Evolutionary conservation across 1,284 basidiomycete genomes (phyloP).

Genomic region (Volvariella volvacea): DNA sequence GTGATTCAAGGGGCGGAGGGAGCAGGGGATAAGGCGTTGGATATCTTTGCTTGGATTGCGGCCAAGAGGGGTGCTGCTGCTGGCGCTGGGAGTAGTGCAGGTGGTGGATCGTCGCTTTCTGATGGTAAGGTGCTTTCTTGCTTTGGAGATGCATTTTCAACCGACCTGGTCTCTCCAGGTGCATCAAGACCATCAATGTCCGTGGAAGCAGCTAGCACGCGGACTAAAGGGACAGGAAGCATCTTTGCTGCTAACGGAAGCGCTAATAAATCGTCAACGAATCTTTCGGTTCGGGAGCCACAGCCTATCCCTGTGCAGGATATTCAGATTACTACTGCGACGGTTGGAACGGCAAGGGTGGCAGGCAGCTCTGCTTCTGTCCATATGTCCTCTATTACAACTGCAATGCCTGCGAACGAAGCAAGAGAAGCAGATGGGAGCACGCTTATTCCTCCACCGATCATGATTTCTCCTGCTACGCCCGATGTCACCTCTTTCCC

Average conservation of each 20-base stretch:
- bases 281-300: too few relatives aligned
- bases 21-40: slow-evolving; percentile 79
- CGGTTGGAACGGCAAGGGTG: neutral
- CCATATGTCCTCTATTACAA: too few relatives aligned
- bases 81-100: neutral
- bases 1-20: slow-evolving; percentile 82
- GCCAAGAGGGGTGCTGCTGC: slow-evolving; percentile 40
- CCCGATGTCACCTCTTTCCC: slow-evolving; percentile 13
- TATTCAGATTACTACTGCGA: neutral
- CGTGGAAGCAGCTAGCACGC: slow-evolving; percentile 1
- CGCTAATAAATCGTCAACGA: too few relatives aligned
- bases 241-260: too few relatives aligned
- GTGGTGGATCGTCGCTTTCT: neutral
- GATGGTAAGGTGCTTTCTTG: too few relatives aligned
- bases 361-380: neutral
- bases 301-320: neutral
- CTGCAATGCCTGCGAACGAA: too few relatives aligned
- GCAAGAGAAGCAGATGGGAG: neutral
- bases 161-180: slow-evolving; percentile 2
- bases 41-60: slow-evolving; percentile 83
- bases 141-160: neutral
- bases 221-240: too few relatives aligned
- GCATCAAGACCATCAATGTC: slow-evolving; percentile 14
- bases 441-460: slow-evolving; percentile 4
- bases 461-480: slow-evolving; percentile 30